Percentiles rank a stretch among this genome's conserved stretches.
phyloP scores from a whole-genome alignment of 371 early-diverging fungal species.

The Mortierella polycephala region DNA sequence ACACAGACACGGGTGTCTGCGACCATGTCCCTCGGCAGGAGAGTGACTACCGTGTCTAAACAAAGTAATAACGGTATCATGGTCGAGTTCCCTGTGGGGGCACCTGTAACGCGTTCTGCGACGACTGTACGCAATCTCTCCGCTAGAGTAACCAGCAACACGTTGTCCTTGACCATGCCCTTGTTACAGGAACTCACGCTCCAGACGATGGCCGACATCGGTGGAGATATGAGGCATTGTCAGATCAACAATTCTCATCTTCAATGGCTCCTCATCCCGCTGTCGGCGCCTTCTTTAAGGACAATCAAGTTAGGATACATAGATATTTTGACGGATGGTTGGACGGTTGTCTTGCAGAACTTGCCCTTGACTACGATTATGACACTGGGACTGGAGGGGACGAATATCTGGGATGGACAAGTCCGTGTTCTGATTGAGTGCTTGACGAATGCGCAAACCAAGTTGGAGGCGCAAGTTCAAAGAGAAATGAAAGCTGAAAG shows the following conservation, averaged over 20 bases:
- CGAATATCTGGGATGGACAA: slow-evolving; percentile 21
- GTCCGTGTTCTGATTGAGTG: slow-evolving; percentile 9
- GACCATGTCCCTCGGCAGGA: background rate
- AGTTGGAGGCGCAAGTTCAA: background rate
- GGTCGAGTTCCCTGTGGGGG: slow-evolving; percentile 13
- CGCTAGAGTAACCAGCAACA: background rate
- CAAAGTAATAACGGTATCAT: background rate
- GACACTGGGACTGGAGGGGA: slow-evolving; percentile 10
- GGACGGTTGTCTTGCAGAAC: slow-evolving; percentile 15
- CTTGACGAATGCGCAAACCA: background rate
- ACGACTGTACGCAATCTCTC: background rate
- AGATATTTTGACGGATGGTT: slow-evolving; percentile 29
- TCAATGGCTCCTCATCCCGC: slow-evolving; percentile 34
- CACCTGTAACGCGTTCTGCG: background rate
- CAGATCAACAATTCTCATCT: slow-evolving; percentile 17
- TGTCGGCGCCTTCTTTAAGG: slow-evolving; percentile 8
- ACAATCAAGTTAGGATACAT: slow-evolving; percentile 16
- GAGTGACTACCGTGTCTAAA: background rate
- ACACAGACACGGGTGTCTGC: background rate
- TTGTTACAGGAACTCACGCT: slow-evolving; percentile 14
- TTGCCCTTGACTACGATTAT: slow-evolving; percentile 12
- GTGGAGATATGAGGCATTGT: slow-evolving; percentile 20
- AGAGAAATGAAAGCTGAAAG: background rate
- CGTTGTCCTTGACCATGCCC: slow-evolving; percentile 10
- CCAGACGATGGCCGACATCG: slow-evolving; percentile 1